Evolutionary conservation across 1,139 yeast species (phyloP).

Genomic region (Williopsis jadinii): DNA sequence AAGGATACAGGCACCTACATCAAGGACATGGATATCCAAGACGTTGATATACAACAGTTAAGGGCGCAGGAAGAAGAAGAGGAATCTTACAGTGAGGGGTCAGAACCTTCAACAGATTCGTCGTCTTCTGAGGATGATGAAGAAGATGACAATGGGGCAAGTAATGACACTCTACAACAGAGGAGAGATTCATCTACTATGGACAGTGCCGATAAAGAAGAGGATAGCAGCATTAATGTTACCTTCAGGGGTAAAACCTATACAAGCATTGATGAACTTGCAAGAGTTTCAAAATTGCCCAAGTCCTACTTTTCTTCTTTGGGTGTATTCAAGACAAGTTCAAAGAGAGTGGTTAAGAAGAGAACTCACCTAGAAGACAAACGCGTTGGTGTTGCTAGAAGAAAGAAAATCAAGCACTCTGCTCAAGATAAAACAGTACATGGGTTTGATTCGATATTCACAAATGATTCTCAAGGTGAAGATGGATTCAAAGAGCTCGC

Average conservation of each 20-base stretch:
- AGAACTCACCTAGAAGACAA: neutral
- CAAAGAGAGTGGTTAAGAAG: too few species aligned
- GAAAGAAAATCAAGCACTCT: slow-evolving; percentile 4
- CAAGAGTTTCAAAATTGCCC: slow-evolving; percentile 17
- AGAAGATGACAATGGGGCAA: too few species aligned
- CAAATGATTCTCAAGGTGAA: neutral
- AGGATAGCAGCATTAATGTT: slow-evolving; percentile 3
- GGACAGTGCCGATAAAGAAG: slow-evolving; percentile 4
- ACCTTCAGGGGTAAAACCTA: slow-evolving; percentile 17
- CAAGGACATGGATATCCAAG: neutral
- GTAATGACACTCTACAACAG: too few species aligned
- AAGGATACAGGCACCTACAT: neutral
- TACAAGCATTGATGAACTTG: slow-evolving; percentile 12
- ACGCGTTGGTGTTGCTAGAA: slow-evolving; percentile 18
- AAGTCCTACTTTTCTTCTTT: slow-evolving; percentile 15
- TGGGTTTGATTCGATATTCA: neutral
- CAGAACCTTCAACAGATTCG: neutral
- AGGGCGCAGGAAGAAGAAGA: slow-evolving; percentile 2
- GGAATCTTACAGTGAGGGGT: slow-evolving; percentile 1
- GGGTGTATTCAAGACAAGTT: too few species aligned
- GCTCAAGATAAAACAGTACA: slow-evolving; percentile 3
- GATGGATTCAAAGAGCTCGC: neutral
- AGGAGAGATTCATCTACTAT: too few species aligned
- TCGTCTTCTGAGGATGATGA: neutral
- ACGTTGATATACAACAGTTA: neutral